Conservation (phyloP, 106 monocot genomes). For the Platanthera guangdongensis region DNA sequence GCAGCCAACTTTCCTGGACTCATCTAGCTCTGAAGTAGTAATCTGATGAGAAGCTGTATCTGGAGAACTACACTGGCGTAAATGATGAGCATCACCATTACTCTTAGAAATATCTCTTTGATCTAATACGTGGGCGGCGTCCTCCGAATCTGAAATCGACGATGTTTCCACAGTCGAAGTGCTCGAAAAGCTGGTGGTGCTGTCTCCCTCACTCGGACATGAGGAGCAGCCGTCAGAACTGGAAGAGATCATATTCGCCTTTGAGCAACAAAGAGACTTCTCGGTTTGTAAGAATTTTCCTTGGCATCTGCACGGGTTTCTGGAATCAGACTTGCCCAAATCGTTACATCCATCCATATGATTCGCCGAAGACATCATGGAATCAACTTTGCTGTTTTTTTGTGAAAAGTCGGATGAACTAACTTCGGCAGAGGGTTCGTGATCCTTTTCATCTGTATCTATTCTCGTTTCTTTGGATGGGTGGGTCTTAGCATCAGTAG, state of each 20-base stretch:
- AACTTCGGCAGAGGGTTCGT: constrained; percentile 5
- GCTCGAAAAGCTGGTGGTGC: constrained; percentile 48
- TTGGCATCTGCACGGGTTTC: background rate
- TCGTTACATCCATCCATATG: constrained; percentile 8
- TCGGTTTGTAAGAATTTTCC: constrained; percentile 4
- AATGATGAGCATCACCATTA: constrained; percentile 2
- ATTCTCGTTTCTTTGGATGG: constrained; percentile 8
- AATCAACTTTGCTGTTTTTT: background rate
- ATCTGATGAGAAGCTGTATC: background rate
- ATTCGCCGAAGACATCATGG: background rate
- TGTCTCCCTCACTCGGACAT: constrained; percentile 59
- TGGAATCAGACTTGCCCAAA: background rate
- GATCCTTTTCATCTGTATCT: constrained; percentile 8
- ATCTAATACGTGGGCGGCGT: constrained; percentile 44
- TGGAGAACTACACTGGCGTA: constrained; percentile 2
- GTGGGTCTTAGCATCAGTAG: constrained; percentile 7
- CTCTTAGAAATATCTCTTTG: constrained; percentile 22
- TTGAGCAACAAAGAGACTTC: constrained; percentile 15
- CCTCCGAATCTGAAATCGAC: constrained; percentile 82
- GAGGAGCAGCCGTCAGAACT: constrained; percentile 72
- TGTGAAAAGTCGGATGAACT: constrained; percentile 7
- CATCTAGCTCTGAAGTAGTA: constrained; percentile 4
- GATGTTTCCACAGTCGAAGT: constrained; percentile 50
- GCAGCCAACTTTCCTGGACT: constrained; percentile 6
- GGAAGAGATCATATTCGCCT: constrained; percentile 25